These are phyloP conservation scores for Colletotrichum chlorophyti DNA, from an alignment of 2,329 filamentous ascomycete genomes.

Conservation along the genomic window DNA sequence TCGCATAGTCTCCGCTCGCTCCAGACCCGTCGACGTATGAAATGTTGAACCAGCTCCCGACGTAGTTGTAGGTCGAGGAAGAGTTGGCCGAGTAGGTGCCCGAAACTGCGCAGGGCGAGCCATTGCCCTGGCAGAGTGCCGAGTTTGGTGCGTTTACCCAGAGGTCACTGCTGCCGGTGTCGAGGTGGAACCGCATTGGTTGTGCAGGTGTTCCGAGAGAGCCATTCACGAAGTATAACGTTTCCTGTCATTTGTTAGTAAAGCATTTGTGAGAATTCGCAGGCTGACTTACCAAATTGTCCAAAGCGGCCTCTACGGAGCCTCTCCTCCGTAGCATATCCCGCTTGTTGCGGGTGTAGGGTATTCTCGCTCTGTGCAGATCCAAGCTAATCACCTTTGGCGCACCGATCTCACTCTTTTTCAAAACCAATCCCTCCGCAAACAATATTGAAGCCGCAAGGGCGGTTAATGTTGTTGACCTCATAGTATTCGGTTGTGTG, in stretches of 20 bases:
- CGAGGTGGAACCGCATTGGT: constrained; percentile 63
- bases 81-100: constrained; percentile 74
- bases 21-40: constrained; percentile 84
- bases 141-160: constrained; percentile 75
- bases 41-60: constrained; percentile 84
- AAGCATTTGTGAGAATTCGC: neutral
- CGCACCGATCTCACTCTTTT: constrained; percentile 37
- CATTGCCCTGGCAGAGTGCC: constrained; percentile 57
- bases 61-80: constrained; percentile 78
- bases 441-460: constrained; percentile 37
- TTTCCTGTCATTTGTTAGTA: constrained; percentile 50
- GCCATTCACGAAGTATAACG: constrained; percentile 69
- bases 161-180: constrained; percentile 74
- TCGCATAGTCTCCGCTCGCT: constrained; percentile 80
- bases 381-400: constrained; percentile 55
- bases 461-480: constrained; percentile 37
- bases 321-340: constrained; percentile 45
- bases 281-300: constrained; percentile 60
- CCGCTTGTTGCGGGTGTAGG: constrained; percentile 24
- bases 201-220: constrained; percentile 69
- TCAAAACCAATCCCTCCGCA: constrained; percentile 36
- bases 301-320: constrained; percentile 52
- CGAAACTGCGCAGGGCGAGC: constrained; percentile 61
- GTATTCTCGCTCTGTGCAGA: constrained; percentile 44
- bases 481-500: constrained; percentile 45